Conservation (phyloP, 371 early-diverging fungal genomes). For the Coemansia sp. region DNA sequence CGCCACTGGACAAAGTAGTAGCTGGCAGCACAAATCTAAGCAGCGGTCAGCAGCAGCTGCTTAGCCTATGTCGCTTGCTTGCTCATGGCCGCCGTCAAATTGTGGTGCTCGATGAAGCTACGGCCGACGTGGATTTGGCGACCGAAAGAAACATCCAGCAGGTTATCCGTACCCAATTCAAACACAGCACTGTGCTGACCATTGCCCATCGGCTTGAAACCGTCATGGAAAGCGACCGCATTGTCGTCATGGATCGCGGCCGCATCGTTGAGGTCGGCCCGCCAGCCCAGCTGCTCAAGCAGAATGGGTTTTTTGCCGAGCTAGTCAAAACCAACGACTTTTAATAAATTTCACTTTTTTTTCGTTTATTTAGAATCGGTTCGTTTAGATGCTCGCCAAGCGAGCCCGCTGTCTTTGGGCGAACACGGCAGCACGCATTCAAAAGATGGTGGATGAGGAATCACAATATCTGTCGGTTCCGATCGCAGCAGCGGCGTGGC, state of each 20-base stretch:
- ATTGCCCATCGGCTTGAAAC: constrained; percentile 66
- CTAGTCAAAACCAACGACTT: constrained; percentile 22
- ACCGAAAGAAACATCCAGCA: constrained; percentile 61
- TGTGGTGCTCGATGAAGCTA: constrained; percentile 70
- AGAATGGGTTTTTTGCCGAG: constrained; percentile 47
- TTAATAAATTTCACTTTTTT: background rate
- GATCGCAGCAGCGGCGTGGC: too few relatives aligned
- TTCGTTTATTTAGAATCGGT: too few relatives aligned
- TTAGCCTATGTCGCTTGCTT: constrained; percentile 68
- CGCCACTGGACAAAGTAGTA: constrained; percentile 2
- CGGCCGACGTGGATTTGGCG: constrained; percentile 58
- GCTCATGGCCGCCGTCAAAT: constrained; percentile 46
- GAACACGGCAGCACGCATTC: too few relatives aligned
- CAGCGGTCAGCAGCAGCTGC: constrained; percentile 66
- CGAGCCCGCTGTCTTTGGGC: too few relatives aligned
- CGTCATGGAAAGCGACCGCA: constrained; percentile 58
- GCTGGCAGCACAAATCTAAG: constrained; percentile 8
- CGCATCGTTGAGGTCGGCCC: constrained; percentile 58
- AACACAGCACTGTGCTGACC: constrained; percentile 58
- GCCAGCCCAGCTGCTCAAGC: constrained; percentile 53
- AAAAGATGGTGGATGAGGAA: too few relatives aligned
- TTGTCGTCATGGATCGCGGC: constrained; percentile 62
- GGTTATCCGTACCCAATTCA: constrained; percentile 56
- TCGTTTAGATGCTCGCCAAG: too few relatives aligned
- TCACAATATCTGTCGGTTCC: too few relatives aligned